Evolutionary conservation across 1,284 basidiomycete species (phyloP).

Genomic region (Heliocybe sulcata): DNA sequence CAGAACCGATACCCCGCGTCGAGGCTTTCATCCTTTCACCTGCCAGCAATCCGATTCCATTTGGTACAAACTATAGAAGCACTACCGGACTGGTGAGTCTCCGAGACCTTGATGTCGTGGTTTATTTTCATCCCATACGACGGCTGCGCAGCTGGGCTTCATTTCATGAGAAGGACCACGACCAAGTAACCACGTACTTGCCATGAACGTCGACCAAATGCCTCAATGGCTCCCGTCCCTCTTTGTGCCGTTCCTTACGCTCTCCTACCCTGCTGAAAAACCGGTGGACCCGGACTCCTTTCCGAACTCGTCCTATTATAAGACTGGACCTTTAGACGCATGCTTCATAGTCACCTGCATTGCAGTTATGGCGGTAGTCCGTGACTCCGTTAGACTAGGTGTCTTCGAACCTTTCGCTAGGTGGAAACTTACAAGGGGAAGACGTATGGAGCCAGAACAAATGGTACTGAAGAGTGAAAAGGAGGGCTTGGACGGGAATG

Average conservation of each 20-base stretch:
- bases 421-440: conserved; percentile 60
- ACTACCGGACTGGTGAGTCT: background rate
- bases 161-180: background rate
- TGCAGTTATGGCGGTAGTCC: conserved; percentile 68
- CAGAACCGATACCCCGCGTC: background rate
- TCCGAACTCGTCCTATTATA: conserved; percentile 58
- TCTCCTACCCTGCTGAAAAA: conserved; percentile 61
- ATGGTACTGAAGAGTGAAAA: conserved; percentile 20
- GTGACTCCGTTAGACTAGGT: conserved; percentile 67
- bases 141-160: background rate
- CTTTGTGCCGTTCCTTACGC: conserved; percentile 60
- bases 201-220: conserved; percentile 27
- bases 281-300: conserved; percentile 64
- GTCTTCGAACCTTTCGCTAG: conserved; percentile 75
- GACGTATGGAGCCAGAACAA: conserved; percentile 19
- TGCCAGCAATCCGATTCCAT: background rate
- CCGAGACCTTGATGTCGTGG: background rate
- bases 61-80: background rate
- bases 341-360: conserved; percentile 71
- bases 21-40: background rate
- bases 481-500: conserved; percentile 22
- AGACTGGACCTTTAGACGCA: conserved; percentile 62
- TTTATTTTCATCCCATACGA: background rate
- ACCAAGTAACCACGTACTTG: background rate
- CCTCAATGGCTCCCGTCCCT: conserved; percentile 41